phyloP scores from a whole-genome alignment of 2,329 filamentous ascomycete genomes.

The Xylaria digitata region DNA sequence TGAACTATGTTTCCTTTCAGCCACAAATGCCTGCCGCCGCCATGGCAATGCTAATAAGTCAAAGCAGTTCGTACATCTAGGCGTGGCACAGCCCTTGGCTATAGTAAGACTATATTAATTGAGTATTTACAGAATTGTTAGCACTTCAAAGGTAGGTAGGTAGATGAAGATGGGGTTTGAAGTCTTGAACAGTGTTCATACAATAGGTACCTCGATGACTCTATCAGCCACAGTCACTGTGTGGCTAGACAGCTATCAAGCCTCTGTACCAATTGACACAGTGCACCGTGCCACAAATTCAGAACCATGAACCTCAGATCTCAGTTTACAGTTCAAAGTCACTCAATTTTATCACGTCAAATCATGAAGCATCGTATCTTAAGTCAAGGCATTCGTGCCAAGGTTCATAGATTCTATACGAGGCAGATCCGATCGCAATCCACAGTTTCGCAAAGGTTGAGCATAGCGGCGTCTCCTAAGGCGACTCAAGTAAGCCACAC shows the following conservation, averaged over 20 bases:
- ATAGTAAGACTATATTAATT: too few species aligned
- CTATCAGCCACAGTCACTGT: conserved; percentile 14
- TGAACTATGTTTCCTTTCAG: conserved; percentile 22
- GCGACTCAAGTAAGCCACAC: conserved; percentile 40
- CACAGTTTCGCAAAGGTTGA: conserved; percentile 37
- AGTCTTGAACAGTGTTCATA: too few species aligned
- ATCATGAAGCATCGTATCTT: conserved; percentile 42
- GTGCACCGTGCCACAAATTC: conserved; percentile 9
- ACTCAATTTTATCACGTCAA: conserved; percentile 14
- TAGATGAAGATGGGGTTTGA: too few species aligned
- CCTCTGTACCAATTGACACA: neutral
- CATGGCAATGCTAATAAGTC: neutral
- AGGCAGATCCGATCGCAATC: conserved; percentile 27
- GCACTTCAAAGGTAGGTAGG: too few species aligned
- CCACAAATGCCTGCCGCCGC: neutral
- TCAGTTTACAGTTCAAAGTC: conserved; percentile 9
- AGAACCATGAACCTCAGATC: neutral
- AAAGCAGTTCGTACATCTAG: neutral
- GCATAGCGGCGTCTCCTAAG: conserved; percentile 39
- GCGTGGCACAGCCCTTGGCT: too few species aligned
- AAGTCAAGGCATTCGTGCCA: conserved; percentile 24
- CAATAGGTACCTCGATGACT: too few species aligned
- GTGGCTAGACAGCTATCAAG: conserved; percentile 9
- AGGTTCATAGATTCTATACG: conserved; percentile 9
- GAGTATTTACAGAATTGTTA: too few species aligned